These are phyloP conservation scores for Elongisporangium prolatum DNA, from an alignment of 352 stramenopile genomes.

Conservation along the genomic window DNA sequence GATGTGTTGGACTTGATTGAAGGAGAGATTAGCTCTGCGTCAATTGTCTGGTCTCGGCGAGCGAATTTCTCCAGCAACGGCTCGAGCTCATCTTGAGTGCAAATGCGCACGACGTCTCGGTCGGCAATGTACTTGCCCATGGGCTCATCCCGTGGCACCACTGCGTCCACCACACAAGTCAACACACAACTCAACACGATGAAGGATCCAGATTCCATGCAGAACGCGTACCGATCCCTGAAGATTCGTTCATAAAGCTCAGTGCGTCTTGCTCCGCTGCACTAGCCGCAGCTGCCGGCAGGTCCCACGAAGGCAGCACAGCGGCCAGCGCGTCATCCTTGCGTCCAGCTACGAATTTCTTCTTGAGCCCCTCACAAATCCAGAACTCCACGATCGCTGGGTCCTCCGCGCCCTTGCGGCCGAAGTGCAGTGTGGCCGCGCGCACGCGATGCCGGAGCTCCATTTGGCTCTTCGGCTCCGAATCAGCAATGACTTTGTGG, in stretches of 20 bases:
- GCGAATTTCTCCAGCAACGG: slow-evolving; percentile 65
- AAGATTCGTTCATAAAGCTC: slow-evolving; percentile 78
- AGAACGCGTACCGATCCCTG: slow-evolving; percentile 28
- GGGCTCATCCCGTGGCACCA: slow-evolving; percentile 46
- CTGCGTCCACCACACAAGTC: slow-evolving; percentile 10
- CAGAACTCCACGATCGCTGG: slow-evolving; percentile 50
- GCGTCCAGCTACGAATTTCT: slow-evolving; percentile 43
- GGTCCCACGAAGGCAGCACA: slow-evolving; percentile 41
- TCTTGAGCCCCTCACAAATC: slow-evolving; percentile 70
- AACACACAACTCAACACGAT: background rate
- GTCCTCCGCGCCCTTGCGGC: slow-evolving; percentile 41
- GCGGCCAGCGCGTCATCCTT: slow-evolving; percentile 42
- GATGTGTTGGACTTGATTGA: slow-evolving; percentile 37
- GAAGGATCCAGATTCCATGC: background rate
- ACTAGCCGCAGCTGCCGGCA: slow-evolving; percentile 12
- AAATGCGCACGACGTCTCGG: slow-evolving; percentile 70
- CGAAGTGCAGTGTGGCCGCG: slow-evolving; percentile 45
- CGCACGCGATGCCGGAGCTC: slow-evolving; percentile 42
- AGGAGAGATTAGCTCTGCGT: slow-evolving; percentile 58
- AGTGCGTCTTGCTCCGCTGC: slow-evolving; percentile 30
- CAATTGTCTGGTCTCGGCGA: slow-evolving; percentile 45
- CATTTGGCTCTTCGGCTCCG: slow-evolving; percentile 10
- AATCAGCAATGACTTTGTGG: background rate
- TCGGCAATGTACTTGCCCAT: slow-evolving; percentile 65
- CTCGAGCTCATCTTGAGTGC: slow-evolving; percentile 49